phyloP scores from a whole-genome alignment of 2,329 filamentous ascomycete species.

The Neopestalotiopsis rosae region DNA sequence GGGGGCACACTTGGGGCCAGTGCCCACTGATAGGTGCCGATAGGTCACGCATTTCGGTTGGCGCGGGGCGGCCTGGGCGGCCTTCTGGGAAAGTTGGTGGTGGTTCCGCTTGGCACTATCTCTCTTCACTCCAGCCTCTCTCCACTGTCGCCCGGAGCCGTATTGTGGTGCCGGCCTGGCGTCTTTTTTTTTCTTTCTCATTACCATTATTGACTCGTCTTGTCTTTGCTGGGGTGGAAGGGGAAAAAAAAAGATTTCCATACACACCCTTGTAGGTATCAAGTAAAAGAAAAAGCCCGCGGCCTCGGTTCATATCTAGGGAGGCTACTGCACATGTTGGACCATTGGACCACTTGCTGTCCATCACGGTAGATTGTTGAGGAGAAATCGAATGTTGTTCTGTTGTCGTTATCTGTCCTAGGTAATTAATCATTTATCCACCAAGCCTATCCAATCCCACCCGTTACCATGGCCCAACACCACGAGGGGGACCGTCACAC shows the following conservation, averaged over 20 bases:
- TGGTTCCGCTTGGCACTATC: background rate
- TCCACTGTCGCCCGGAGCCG: background rate
- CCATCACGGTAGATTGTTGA: background rate
- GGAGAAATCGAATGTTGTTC: background rate
- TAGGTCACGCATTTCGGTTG: background rate
- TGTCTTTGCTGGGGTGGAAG: background rate
- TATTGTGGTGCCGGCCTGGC: background rate
- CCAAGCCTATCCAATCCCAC: background rate
- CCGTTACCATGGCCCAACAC: slow-evolving; percentile 9
- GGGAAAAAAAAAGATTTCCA: background rate
- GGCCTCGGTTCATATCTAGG: background rate
- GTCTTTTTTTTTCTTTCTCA: background rate
- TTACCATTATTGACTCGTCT: background rate
- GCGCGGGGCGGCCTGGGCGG: background rate
- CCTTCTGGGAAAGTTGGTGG: background rate
- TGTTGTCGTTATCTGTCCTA: background rate
- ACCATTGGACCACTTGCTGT: background rate
- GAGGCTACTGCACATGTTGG: background rate
- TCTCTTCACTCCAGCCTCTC: background rate
- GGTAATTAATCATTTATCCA: background rate
- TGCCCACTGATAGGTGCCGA: background rate
- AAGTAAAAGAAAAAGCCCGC: background rate
- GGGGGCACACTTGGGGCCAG: background rate
- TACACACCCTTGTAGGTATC: background rate
- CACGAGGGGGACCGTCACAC: slow-evolving; percentile 58